A percentile compares a stretch with the other conserved stretches of the same genome.
Conservation (phyloP, 2,329 filamentous ascomycete species). For the Claviceps lovelessii region DNA sequence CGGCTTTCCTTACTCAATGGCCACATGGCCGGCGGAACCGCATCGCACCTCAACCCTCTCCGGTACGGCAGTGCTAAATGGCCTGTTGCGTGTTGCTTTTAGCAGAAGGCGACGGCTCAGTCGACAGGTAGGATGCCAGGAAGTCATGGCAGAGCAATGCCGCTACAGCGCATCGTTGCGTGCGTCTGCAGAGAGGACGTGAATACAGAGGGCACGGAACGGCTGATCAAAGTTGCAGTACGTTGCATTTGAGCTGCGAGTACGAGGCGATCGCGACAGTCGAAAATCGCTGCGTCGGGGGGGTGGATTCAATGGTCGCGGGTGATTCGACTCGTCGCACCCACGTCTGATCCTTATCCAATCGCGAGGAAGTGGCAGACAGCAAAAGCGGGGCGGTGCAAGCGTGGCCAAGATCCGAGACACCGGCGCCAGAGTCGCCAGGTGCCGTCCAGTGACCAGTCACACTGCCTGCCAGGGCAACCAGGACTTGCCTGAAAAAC, state of each 20-base stretch:
- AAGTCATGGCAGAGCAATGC: background rate
- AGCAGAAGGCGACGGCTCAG: background rate
- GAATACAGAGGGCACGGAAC: background rate
- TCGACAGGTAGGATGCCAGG: background rate
- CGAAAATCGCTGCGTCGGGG: background rate
- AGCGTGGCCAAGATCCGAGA: background rate
- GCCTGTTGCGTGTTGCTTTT: background rate
- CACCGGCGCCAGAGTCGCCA: background rate
- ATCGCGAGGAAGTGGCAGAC: background rate
- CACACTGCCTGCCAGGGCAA: background rate
- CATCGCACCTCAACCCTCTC: constrained; percentile 32
- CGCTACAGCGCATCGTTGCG: background rate
- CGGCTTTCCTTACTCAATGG: constrained; percentile 31
- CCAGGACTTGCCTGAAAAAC: too few relatives aligned
- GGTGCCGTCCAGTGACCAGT: background rate
- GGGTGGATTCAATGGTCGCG: background rate
- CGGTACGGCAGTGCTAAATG: constrained; percentile 7
- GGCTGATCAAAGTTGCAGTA: background rate
- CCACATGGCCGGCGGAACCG: constrained; percentile 34
- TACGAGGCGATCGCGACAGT: background rate
- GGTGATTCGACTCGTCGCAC: background rate
- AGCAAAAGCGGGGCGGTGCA: background rate
- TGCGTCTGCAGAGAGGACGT: background rate
- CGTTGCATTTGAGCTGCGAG: background rate
- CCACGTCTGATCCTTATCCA: background rate